Evolutionary conservation across 306 rosid species (phyloP), one percentile per base, ranked within the genome.

Genomic region (Acmispon strigosus): DNA sequence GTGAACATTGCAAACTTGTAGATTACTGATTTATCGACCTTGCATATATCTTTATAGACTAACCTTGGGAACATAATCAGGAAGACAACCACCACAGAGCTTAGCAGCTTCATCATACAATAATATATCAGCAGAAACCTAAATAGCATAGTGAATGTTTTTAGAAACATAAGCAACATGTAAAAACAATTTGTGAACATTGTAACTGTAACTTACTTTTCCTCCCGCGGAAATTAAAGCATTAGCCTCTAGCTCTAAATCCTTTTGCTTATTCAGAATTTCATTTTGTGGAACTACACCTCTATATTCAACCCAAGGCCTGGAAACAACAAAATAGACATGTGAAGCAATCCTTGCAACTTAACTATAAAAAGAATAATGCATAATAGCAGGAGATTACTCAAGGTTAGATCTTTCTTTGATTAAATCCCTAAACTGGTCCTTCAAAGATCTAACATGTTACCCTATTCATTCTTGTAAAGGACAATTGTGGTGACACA

Each of bases 231-330:
- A 81, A 70, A 86, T 83, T 69, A 84, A 80, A 11, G 68, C 62
- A 77, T 88, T 88, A 51, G 84, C 91, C 67, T 84, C 92, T 20
- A 51, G 67, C 86, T 90, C 90, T 51, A 90, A 63, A 36, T 84
- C 90, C 73, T 88, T 83, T 36, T 68, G 81, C 87, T 88, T 90
- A 39, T 7, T 78, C 75, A 63, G 87, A 67, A 80, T 11, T 70
- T 86, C 96, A 47, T 75, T 78, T 42, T 81, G 88, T 18, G 88
- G 79, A 83, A 86, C 9, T n/a, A 70, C 69, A 77, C 90, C 95
- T 76, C 83, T 88, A 69, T 86, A 90, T 83, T 90, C 95, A 68
- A 84, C 89, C 86, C 81, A 84, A 13, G 96, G 92, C 80, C 92
- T 86, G 85, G 75, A 56, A 83, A 81, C 43, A 66, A 75, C 15